Percentiles rank a stretch among this genome's conserved stretches.
Conservation (phyloP, 805 yeast species). For the Kodamaea restingae region DNA sequence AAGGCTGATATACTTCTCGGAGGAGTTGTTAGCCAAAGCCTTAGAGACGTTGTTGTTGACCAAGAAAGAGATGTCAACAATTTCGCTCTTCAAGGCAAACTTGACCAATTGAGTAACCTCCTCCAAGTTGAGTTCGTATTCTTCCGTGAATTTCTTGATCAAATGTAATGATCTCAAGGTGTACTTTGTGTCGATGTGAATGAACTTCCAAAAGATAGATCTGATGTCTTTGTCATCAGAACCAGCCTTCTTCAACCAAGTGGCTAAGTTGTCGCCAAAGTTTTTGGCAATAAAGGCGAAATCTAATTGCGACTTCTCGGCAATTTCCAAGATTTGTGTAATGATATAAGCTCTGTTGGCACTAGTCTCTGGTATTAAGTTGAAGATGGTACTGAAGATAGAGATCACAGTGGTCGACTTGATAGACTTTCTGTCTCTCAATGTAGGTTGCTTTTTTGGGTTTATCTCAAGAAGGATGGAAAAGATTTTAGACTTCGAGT, state of each 20-base stretch:
- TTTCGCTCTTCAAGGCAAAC: slow-evolving; percentile 35
- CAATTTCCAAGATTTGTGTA: slow-evolving; percentile 29
- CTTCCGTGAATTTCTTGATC: slow-evolving; percentile 33
- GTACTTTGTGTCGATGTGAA: slow-evolving; percentile 30
- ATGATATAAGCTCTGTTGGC: slow-evolving; percentile 29
- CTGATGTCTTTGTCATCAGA: slow-evolving; percentile 28
- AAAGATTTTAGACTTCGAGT: slow-evolving; percentile 20
- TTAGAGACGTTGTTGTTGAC: slow-evolving; percentile 38
- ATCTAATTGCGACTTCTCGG: slow-evolving; percentile 26
- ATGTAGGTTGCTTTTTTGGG: slow-evolving; percentile 35
- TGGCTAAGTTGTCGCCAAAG: slow-evolving; percentile 33
- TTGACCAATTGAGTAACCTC: slow-evolving; percentile 30
- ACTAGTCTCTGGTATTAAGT: slow-evolving; percentile 35
- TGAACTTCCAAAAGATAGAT: slow-evolving; percentile 34
- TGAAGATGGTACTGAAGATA: slow-evolving; percentile 38
- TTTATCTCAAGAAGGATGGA: slow-evolving; percentile 27
- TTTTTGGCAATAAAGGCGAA: slow-evolving; percentile 32
- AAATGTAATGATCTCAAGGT: slow-evolving; percentile 29
- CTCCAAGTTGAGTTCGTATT: slow-evolving; percentile 17
- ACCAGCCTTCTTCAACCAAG: slow-evolving; percentile 33
- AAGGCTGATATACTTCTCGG: slow-evolving; percentile 24
- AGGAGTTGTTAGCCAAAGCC: slow-evolving; percentile 25
- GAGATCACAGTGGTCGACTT: slow-evolving; percentile 40
- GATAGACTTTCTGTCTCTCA: slow-evolving; percentile 43
- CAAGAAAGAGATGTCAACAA: slow-evolving; percentile 39